phyloP scores from a whole-genome alignment of 768 basidiomycete species.

The Kwoniella newhampshirensis region DNA sequence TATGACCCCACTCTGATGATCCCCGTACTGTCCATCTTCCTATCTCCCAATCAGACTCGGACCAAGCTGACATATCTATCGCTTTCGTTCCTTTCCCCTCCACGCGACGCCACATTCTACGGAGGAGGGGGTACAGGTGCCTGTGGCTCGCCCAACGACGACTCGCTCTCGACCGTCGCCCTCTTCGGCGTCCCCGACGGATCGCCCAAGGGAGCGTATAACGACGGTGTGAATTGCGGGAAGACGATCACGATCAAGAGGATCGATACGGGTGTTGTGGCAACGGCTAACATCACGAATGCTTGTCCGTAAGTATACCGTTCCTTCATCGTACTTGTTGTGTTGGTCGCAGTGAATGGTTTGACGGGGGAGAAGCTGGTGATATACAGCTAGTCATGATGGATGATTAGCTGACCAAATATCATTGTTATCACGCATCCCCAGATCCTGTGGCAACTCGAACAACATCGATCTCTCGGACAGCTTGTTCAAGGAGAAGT shows the following conservation, averaged over 20 bases:
- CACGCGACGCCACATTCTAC: background rate
- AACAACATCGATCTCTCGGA: constrained; percentile 1
- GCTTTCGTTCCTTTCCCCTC: background rate
- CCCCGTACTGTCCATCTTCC: too few species aligned
- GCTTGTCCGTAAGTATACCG: background rate
- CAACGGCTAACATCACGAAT: background rate
- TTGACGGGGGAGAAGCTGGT: too few species aligned
- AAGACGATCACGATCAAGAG: constrained; percentile 3
- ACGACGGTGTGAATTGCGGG: background rate
- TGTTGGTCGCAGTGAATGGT: too few species aligned
- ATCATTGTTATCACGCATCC: too few species aligned
- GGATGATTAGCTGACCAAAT: too few species aligned
- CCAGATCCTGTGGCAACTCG: constrained; percentile 2
- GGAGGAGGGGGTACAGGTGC: background rate
- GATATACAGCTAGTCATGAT: too few species aligned
- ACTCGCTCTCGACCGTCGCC: background rate
- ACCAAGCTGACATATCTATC: too few species aligned
- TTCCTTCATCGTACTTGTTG: background rate
- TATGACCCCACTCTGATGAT: too few species aligned
- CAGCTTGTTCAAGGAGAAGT: constrained; percentile 1
- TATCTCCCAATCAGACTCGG: too few species aligned
- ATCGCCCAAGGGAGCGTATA: background rate
- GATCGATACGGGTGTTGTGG: background rate
- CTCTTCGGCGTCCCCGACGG: background rate
- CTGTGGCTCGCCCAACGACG: background rate